Conservation (phyloP, 2,329 filamentous ascomycete genomes). For the Botrytis deweyae region DNA sequence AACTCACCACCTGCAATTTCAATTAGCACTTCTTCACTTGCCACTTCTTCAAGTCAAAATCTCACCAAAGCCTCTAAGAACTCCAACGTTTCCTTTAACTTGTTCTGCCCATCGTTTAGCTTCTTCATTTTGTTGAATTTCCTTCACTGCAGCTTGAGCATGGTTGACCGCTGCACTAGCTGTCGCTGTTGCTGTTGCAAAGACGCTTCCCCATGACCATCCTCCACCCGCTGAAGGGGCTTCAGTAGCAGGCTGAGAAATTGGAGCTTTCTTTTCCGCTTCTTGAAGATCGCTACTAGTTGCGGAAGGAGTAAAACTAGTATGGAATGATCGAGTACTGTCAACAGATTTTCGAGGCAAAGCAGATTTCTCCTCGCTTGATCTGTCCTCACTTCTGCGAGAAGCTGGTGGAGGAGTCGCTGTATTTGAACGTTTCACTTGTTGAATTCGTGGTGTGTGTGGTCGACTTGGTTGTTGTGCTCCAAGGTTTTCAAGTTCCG, state of each 20-base stretch:
- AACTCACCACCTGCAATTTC: constrained; percentile 72
- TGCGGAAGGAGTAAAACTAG: constrained; percentile 68
- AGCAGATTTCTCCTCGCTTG: constrained; percentile 59
- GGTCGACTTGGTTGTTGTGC: constrained; percentile 72
- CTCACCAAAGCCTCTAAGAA: constrained; percentile 72
- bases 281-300: constrained; percentile 60
- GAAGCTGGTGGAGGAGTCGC: constrained; percentile 49
- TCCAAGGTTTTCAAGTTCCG: constrained; percentile 75
- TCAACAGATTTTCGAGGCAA: constrained; percentile 71
- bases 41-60: background rate
- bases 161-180: constrained; percentile 78
- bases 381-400: constrained; percentile 46
- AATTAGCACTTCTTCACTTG: constrained; percentile 23
- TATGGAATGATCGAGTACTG: constrained; percentile 68
- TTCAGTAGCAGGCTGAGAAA: constrained; percentile 44
- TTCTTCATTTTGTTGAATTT: constrained; percentile 95
- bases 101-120: constrained; percentile 96
- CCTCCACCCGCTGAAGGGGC: constrained; percentile 57
- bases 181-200: constrained; percentile 66
- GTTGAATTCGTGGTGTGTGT: constrained; percentile 72
- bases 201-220: constrained; percentile 79
- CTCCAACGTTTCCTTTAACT: constrained; percentile 83
- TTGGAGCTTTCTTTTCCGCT: constrained; percentile 51
- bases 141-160: constrained; percentile 88
- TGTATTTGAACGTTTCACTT: constrained; percentile 52